These are phyloP conservation scores for Bathelium albidoporum DNA, from an alignment of 495 filamentous ascomycete genomes.

Conservation along the genomic window DNA sequence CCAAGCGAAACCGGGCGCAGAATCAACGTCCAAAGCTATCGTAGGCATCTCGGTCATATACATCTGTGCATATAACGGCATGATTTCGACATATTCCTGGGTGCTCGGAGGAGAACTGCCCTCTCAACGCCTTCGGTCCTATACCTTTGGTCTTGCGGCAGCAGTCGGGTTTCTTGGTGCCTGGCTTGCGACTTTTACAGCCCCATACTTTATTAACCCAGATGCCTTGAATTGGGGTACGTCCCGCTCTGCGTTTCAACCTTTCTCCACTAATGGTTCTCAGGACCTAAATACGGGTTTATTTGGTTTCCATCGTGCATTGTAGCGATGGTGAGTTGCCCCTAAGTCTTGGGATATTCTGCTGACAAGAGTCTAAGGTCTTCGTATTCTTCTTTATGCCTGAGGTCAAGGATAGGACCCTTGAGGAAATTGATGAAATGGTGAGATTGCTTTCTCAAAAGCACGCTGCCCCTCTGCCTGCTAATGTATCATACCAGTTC, in stretches of 20 bases:
- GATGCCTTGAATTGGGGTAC: slow-evolving; percentile 45
- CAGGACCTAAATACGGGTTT: slow-evolving; percentile 40
- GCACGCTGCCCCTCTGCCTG: slow-evolving; percentile 9
- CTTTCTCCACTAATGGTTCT: neutral
- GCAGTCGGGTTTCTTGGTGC: slow-evolving; percentile 44
- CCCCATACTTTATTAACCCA: slow-evolving; percentile 54
- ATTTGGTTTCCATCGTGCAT: slow-evolving; percentile 39
- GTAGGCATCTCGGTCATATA: slow-evolving; percentile 47
- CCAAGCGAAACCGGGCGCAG: slow-evolving; percentile 37
- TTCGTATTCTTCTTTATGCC: slow-evolving; percentile 37
- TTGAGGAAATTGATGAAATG: slow-evolving; percentile 49
- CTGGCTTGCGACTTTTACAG: slow-evolving; percentile 49
- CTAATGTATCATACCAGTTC: slow-evolving; percentile 20
- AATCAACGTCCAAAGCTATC: slow-evolving; percentile 41
- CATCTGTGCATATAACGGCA: slow-evolving; percentile 46
- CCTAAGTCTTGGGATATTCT: neutral
- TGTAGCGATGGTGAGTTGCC: slow-evolving; percentile 38
- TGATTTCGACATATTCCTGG: slow-evolving; percentile 51
- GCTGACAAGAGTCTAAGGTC: neutral
- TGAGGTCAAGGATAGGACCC: slow-evolving; percentile 42
- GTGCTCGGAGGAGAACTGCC: slow-evolving; percentile 51
- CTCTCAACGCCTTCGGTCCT: slow-evolving; percentile 42
- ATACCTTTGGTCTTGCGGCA: slow-evolving; percentile 48
- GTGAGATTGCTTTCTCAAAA: slow-evolving; percentile 12
- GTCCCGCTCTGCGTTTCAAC: slow-evolving; percentile 13